phyloP scores from a whole-genome alignment of 1,139 yeast species.

The Debaryomyces psychrophilus region DNA sequence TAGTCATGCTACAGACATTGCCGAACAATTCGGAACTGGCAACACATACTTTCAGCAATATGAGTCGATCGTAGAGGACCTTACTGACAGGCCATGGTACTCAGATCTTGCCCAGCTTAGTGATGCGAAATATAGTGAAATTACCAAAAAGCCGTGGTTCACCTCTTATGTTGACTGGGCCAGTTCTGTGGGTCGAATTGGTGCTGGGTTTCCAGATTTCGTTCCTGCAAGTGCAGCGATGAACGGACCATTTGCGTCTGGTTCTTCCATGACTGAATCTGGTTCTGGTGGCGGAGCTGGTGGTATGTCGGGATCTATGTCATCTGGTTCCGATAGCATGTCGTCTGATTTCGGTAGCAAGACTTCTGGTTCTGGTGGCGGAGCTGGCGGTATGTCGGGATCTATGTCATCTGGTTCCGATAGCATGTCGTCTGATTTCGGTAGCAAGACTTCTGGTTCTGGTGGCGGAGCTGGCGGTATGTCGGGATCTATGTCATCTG shows the following conservation, averaged over 20 bases:
- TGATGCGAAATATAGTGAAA: not conserved
- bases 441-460: not conserved
- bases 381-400: not conserved
- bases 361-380: conserved; percentile 9
- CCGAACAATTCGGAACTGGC: conserved; percentile 1
- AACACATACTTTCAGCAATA: not conserved
- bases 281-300: conserved; percentile 9
- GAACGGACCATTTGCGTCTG: not conserved
- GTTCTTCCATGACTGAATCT: conserved; percentile 7
- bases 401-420: conserved; percentile 1
- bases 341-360: not conserved
- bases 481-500: not conserved
- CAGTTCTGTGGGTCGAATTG: not conserved
- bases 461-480: too few relatives aligned
- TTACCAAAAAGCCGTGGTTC: conserved; percentile 7
- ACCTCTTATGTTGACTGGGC: conserved; percentile 2
- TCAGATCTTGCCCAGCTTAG: not conserved
- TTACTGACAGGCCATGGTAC: not conserved
- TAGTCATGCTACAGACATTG: conserved; percentile 6
- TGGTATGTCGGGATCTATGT: not conserved
- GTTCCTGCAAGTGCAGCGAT: not conserved
- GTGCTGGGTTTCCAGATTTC: not conserved
- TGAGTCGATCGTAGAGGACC: not conserved
- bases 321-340: conserved; percentile 1
- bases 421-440: not conserved